Base-by-base conservation (phyloP, 2,329 filamentous ascomycete species). In the Lachnellula occidentalis region DNA sequence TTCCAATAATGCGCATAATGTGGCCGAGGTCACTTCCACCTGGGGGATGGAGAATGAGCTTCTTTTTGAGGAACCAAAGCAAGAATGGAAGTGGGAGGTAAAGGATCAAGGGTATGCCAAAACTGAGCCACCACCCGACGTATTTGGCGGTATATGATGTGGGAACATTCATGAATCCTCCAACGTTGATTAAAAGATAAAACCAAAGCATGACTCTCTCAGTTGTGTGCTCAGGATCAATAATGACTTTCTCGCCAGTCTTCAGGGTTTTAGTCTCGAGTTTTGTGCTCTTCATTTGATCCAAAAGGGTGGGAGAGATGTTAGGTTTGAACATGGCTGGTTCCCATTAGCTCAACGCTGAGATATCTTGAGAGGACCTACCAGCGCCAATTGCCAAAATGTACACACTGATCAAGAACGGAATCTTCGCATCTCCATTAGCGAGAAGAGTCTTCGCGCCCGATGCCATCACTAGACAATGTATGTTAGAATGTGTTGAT, bases 131-230 rank as follows among this genome's bases (percentile, higher is more conserved):
- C 62, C 74, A 78, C 71, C 75, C 78, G 73, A 64, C 77, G 71
- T 58, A 76, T 58, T 74, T 75, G 47, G 73, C 74, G 0, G 69
- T 58, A 24, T 76, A 77, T 0, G 69, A 66, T 5, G 71, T 72
- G 8, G 72, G 68, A 15, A 74, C 57, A 51, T 77, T 81, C 45
- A 76, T 66, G 56, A 67, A 63, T 21, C 82, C 80, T 42, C 87
- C 87, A 14, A 87, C 65, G 66, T 88, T 88, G 73, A 88, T 84
- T 62, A 85, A 78, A 53, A 86, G 74, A 71, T 89, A 90, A 68
- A 88, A 90, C 69, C 57, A 62, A 3, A 68, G 52, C 46, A 67
- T 62, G 4, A 62, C 54, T 49, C 80, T 75, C 5, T 79, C 74
- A 5, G 80, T 72, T 2, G 83, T 86, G 36, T 78, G 71, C 51